Base-by-base conservation (phyloP, 78 protist genomes). In the Andalucia godoyi region DNA sequence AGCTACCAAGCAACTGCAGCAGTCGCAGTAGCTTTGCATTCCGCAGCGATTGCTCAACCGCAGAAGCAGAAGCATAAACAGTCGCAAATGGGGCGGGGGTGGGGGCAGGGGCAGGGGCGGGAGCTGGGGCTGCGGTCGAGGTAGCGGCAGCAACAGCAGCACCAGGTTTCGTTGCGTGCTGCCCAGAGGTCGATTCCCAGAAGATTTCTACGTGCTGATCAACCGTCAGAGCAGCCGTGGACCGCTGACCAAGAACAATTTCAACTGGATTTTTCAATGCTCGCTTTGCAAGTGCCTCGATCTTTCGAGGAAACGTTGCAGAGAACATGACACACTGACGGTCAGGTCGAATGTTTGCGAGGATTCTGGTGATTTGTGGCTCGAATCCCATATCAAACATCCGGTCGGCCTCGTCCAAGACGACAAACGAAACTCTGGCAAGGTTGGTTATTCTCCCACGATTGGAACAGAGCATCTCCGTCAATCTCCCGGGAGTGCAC, bases 401-500 rank as follows among this genome's bases (percentile, higher is more conserved):
- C 33, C 98, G 81, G 68, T 97, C 99, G 12, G 98, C 99, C 65
- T 97, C 99, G 74, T 97, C 99, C 23, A 97, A 70, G 1, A 94
- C 96, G 30, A 95, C 62, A 57, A 76, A 87, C 5, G 98, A 81
- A 25, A 81, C 84, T 18, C 98, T 87, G 4, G 57, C 57, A 33
- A 95, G 86, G 78, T 91, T 93, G 57, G 95, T 89, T 37, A 95
- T 72, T 2, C 81, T 27, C 18, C 62, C 93, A 1, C 46, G 13
- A 62, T 94, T 95, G 27, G 87, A 71, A 34, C 80, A 58, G 21
- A 97, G 83, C 60, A 95, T 37, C 76, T 97, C 99, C 57, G 95
- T 92, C 95, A 95, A 81, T 36, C 99, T 84, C 13, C 99, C 99
- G 0, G 99, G 99, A 42, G 99, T 95, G 71, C 90, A 79, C 15